These are phyloP conservation scores for Gossypium lobatum DNA, from an alignment of 441 rosid genomes.

Conservation along the genomic window DNA sequence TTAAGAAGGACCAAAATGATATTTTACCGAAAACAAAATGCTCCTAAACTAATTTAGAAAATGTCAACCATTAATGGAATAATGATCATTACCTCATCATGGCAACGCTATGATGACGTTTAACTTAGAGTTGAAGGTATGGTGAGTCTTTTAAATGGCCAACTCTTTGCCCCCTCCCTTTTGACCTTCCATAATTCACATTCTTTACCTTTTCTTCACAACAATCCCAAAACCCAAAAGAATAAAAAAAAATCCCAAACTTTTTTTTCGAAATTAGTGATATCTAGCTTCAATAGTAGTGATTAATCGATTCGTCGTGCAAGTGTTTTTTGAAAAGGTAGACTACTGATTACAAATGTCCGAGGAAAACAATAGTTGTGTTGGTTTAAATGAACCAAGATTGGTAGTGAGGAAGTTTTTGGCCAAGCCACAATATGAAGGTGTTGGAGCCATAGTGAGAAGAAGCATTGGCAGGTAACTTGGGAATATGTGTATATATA, in stretches of 20 bases:
- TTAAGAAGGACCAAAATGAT: too few species aligned
- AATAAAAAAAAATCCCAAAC: background rate
- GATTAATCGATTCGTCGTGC: too few species aligned
- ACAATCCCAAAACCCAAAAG: background rate
- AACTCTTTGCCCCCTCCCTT: conserved; percentile 5
- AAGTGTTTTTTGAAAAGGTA: too few species aligned
- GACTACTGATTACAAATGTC: conserved; percentile 16
- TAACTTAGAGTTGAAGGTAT: conserved; percentile 17
- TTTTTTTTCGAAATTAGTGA: too few species aligned
- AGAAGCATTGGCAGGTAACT: conserved; percentile 86
- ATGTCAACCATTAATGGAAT: conserved; percentile 15
- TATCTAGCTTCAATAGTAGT: too few species aligned
- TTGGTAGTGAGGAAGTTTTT: conserved; percentile 61
- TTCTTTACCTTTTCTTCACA: conserved; percentile 12
- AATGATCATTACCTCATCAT: conserved; percentile 23
- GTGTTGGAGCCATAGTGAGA: conserved; percentile 70
- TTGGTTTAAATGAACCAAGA: conserved; percentile 33
- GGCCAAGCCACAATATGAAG: conserved; percentile 84
- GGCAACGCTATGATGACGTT: conserved; percentile 39
- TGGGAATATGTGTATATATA: too few species aligned
- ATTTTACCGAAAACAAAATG: too few species aligned
- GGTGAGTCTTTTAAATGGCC: conserved; percentile 30
- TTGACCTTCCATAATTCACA: conserved; percentile 34
- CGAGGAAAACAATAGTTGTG: conserved; percentile 12
- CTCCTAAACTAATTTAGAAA: background rate